phyloP scores from a whole-genome alignment of 2,329 filamentous ascomycete species.

The Penicillium sp. region DNA sequence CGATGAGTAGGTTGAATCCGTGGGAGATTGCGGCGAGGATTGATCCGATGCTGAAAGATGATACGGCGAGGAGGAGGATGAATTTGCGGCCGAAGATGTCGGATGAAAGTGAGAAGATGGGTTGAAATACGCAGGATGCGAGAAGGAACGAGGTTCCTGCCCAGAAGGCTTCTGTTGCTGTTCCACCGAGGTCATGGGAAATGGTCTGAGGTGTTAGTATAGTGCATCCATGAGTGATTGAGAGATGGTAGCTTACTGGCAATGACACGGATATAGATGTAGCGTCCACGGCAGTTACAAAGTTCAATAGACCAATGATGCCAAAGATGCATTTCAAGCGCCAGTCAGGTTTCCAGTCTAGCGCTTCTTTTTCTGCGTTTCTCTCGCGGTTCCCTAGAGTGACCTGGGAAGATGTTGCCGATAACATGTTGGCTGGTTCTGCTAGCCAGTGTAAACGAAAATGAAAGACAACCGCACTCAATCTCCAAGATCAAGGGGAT shows the following conservation, averaged over 20 bases:
- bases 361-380: neutral
- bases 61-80: conserved; percentile 4
- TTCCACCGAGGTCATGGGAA: conserved; percentile 7
- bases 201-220: conserved; percentile 8
- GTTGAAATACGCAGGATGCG: conserved; percentile 13
- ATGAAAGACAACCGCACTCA: neutral
- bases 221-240: neutral
- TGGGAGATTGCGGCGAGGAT: conserved; percentile 9
- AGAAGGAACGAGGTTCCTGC: conserved; percentile 15
- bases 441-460: too few relatives aligned
- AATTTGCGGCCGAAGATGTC: conserved; percentile 15
- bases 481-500: neutral
- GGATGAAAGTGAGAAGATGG: conserved; percentile 8
- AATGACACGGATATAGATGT: conserved; percentile 14
- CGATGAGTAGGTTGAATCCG: conserved; percentile 49
- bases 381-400: neutral
- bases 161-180: conserved; percentile 16
- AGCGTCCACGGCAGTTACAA: conserved; percentile 10
- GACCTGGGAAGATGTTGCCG: neutral
- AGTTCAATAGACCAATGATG: conserved; percentile 9
- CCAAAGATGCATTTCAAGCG: conserved; percentile 14
- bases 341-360: conserved; percentile 2
- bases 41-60: conserved; percentile 7
- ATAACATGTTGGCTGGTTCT: neutral
- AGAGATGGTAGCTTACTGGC: conserved; percentile 1